Base-by-base conservation (phyloP, 2,329 filamentous ascomycete genomes). In the Fusarium proliferatum region DNA sequence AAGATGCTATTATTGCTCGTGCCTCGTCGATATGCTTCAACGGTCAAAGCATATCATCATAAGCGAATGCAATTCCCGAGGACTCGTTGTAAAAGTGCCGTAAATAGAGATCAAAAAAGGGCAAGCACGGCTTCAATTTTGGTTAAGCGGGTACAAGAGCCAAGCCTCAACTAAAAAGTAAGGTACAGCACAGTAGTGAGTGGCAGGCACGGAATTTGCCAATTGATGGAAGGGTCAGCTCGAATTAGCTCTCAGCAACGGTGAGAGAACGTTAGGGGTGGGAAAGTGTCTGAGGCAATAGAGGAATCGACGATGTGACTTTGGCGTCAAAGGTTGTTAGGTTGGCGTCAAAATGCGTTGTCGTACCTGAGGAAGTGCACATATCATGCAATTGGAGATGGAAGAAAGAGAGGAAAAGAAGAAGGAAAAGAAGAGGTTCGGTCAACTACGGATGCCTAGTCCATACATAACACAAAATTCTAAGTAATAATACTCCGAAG, bases 381-480 rank as follows among this genome's bases (percentile, higher is more conserved):
- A 67, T 41, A 60, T 56, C 43, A 61, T 34, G 52, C 51, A 45
- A 64, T 48, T 30, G 51, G 64, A 52, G 43, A 52, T 23, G 33
- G 23, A 26, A 26, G 16, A 26, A 68, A 23, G 46, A 58, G 43
- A 61, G 33, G 42, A 36, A 33, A 49, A 16, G 39, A 56, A 69
- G 43, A 51, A 51, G 43, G 34, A 38, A 41, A 55, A 69, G 38
- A 60, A 53, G 38, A 60, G 49, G 28, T 19, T 41, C 36, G 46
- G 61, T 56, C 36, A 62, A 39, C 48, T 51, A 72, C 30, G 39
- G 43, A 45, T 65, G 39, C 41, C 60, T 58, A 38, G 38, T 30
- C 64, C 64, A 56, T 68, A 56, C 64, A 69, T 58, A 67, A 64
- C 17, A 67, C 48, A 64, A 43, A 43, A 57, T 52, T 66, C 58